Percentiles rank a stretch among this genome's conserved stretches.
Conservation (phyloP, 202 grass and related monocot species). For the Alloteropsis angusta region DNA sequence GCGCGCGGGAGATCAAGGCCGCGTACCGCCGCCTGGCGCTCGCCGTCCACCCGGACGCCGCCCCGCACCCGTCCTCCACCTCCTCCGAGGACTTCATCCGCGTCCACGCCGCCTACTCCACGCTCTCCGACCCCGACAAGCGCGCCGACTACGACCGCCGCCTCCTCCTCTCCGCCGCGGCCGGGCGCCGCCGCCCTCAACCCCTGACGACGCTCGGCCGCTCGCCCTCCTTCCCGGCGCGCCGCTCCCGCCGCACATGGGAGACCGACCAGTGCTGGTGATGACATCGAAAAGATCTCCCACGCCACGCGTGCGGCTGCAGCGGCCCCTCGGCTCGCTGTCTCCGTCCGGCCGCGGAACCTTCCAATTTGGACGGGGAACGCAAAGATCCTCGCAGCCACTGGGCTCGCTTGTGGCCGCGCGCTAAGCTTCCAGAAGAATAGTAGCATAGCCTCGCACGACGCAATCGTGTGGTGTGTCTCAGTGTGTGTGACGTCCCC, state of each 20-base stretch:
- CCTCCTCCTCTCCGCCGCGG: conserved; percentile 28
- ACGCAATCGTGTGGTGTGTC: neutral
- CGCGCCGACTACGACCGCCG: conserved; percentile 64
- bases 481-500: conserved; percentile 10
- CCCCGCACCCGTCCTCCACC: neutral
- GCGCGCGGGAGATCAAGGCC: conserved; percentile 45
- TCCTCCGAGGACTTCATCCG: conserved; percentile 63
- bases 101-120: conserved; percentile 73
- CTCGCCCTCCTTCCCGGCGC: conserved; percentile 40
- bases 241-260: conserved; percentile 51
- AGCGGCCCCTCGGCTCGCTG: neutral
- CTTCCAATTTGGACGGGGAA: neutral
- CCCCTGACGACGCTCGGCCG: neutral
- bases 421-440: conserved; percentile 15
- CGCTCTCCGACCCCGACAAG: conserved; percentile 63
- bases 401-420: neutral
- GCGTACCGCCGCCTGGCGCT: conserved; percentile 66
- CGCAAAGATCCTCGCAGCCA: neutral
- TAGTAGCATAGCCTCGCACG: neutral
- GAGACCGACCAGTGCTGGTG: conserved; percentile 92
- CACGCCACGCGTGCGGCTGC: neutral
- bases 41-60: conserved; percentile 51
- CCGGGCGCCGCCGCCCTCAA: neutral
- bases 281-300: neutral
- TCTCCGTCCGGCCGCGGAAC: neutral